Evolutionary conservation across 169 alveolate genomes (phyloP).

Genomic region (Plasmodium yoelii): DNA sequence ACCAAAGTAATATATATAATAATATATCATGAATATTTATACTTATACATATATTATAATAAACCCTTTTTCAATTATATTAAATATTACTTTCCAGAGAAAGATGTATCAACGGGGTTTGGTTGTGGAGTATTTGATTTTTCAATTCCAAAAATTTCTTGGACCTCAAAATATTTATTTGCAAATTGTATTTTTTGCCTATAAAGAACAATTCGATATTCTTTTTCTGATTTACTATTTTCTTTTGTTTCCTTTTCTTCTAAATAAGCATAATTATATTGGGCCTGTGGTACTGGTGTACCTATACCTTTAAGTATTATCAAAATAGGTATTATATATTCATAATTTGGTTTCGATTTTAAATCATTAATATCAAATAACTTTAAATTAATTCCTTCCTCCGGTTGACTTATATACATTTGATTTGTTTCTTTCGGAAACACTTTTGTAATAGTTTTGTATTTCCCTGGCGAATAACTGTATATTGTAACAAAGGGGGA

Average conservation of each 20-base stretch:
- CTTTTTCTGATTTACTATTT: not conserved
- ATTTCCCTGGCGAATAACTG: conserved; percentile 49
- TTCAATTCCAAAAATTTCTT: conserved; percentile 70
- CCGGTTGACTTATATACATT: conserved; percentile 40
- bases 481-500: not conserved
- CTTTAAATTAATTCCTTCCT: conserved; percentile 53
- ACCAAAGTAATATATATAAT: too few relatives aligned
- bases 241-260: conserved; percentile 46
- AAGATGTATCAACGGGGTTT: conserved; percentile 26
- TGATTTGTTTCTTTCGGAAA: conserved; percentile 42
- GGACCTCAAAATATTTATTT: conserved; percentile 36
- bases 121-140: conserved; percentile 27
- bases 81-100: conserved; percentile 54
- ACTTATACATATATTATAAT: conserved; percentile 4
- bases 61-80: not conserved
- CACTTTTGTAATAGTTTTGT: conserved; percentile 28
- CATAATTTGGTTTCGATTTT: conserved; percentile 64
- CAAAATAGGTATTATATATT: conserved; percentile 50
- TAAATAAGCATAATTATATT: conserved; percentile 48
- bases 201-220: conserved; percentile 51
- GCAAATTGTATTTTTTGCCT: conserved; percentile 71
- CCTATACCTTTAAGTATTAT: conserved; percentile 53
- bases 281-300: conserved; percentile 57
- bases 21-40: not conserved
- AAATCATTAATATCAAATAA: conserved; percentile 39